Base-by-base conservation (phyloP, 495 filamentous ascomycete species). In the Neurospora sp. region DNA sequence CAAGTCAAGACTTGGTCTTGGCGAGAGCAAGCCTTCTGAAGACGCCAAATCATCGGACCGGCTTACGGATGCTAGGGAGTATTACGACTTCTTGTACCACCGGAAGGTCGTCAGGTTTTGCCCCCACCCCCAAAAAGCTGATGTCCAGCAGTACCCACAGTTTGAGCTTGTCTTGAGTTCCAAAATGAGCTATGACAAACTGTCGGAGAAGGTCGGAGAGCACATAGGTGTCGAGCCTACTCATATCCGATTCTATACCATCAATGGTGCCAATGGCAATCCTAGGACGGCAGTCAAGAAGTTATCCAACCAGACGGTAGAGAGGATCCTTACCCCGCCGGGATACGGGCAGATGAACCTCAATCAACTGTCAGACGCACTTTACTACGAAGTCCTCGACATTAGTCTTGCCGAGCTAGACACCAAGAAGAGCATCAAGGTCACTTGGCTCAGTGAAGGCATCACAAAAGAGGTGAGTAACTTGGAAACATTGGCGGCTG, bases 321-420 rank as follows among this genome's bases (percentile, higher is more conserved):
- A 84, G 59, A 87, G 86, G 70, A 94, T 97, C 59, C 85, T 98
- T 9, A 89, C 83, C 71, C 89, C 91, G 17, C 84, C 89, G 37
- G 81, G 81, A 3, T 84, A 83, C 69, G 80, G 78, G 1, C 80
- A 81, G 48, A 74, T 85, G 45, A 91, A 87, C 73, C 87, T 85
- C 76, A 90, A 89, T 77, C 92, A 93, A 76, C 86, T 90, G 41
- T 76, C 85, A 38, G 94, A 98, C 80, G 87, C 89, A 9, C 82
- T 99, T 39, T 97, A 89, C 79, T 98, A 93, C 74, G 96, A 99
- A 80, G 87, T 97, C 17, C 83, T 99, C 39, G 96, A 99, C 68
- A 94, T 97, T 83, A 97, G 93, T 73, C 83, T 99, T 68, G 93
- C 91, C 69, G 96, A 99, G 78, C 86, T 94, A 42, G 96, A 99